Evolutionary conservation across 164 flowering plant species (phyloP), one percentile per base, ranked within the genome.

Genomic region (Magnolia kwangsiensis): DNA sequence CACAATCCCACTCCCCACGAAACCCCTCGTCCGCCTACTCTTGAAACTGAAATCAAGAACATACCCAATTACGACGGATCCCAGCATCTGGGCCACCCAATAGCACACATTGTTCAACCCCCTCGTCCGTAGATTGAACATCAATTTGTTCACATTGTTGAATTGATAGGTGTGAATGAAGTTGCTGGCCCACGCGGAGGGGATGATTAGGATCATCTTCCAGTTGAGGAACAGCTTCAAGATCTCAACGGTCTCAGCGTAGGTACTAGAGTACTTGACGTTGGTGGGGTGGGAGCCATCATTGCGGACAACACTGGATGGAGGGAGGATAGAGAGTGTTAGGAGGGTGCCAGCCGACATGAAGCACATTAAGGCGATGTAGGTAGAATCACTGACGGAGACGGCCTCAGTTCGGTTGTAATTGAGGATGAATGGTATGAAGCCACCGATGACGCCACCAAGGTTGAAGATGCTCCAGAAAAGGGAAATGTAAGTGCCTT

Each of bases 21-120:
- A 85, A 0, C 97, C 98, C 77, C 99, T 89, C 73, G 8, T 83
- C 77, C 90, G 85, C 77, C 98, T 72, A 59, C 96, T 96, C 86
- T 81, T 23, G 55, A 89, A 94, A 67, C 94, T 92, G 84, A 85
- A 92, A 82, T 96, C 98, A 87, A 92, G 74, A 0, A 92, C 50
- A 37, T 87, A 87, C 1, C 98, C 99, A 65, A 96, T 88, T 67
- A 83, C 88, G 63, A 87, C 69, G 3, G 98, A 96, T 0, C 98
- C 99, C 77, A 91, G 2, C 97, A 96, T 96, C 86, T 96, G 96
- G 0, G 99, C 98, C 1, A 94, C 98, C 99, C 98, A 94, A 49
- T 94, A 94, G 76, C 91, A 92, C 21, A 94, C 92, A 71, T 94
- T 96, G 85, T 94, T 94, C 78, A 96, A 83, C 0, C 98, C 99